Evolutionary conservation across 768 basidiomycete species (phyloP).

Genomic region (Phlegmacium glaucopus): DNA sequence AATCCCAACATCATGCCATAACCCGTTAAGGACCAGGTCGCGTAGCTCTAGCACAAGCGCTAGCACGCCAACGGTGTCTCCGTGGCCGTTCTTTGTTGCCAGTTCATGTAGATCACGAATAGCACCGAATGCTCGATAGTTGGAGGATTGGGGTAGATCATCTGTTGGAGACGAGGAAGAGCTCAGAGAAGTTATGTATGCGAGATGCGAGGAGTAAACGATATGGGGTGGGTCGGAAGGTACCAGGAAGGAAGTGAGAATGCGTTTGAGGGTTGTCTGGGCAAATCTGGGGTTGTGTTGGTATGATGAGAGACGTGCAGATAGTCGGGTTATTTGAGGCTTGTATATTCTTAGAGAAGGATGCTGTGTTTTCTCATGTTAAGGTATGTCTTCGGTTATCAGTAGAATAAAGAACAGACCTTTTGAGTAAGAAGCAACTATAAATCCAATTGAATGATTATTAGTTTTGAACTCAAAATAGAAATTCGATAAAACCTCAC

Average conservation of each 20-base stretch:
- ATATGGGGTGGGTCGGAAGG: conserved; percentile 49
- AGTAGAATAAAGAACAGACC: conserved; percentile 31
- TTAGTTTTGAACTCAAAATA: conserved; percentile 2
- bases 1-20: conserved; percentile 50
- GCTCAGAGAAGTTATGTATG: conserved; percentile 42
- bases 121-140: conserved; percentile 25
- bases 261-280: conserved; percentile 53
- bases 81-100: conserved; percentile 29
- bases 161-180: conserved; percentile 6
- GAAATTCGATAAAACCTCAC: conserved; percentile 37
- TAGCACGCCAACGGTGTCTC: conserved; percentile 41
- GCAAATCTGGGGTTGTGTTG: conserved; percentile 54
- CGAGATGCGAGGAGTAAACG: conserved; percentile 53
- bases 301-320: conserved; percentile 55
- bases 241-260: conserved; percentile 41
- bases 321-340: conserved; percentile 57
- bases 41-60: conserved; percentile 55
- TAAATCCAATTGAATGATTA: no score
- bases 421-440: conserved; percentile 58
- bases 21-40: conserved; percentile 47
- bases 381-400: conserved; percentile 1
- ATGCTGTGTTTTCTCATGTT: conserved; percentile 37
- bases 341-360: conserved; percentile 61
- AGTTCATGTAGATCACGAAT: conserved; percentile 32
- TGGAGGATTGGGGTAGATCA: conserved; percentile 11